Evolutionary conservation across 2,329 filamentous ascomycete genomes (phyloP), one percentile per base, ranked within the genome.

Genomic region (Apiospora saccharicola): DNA sequence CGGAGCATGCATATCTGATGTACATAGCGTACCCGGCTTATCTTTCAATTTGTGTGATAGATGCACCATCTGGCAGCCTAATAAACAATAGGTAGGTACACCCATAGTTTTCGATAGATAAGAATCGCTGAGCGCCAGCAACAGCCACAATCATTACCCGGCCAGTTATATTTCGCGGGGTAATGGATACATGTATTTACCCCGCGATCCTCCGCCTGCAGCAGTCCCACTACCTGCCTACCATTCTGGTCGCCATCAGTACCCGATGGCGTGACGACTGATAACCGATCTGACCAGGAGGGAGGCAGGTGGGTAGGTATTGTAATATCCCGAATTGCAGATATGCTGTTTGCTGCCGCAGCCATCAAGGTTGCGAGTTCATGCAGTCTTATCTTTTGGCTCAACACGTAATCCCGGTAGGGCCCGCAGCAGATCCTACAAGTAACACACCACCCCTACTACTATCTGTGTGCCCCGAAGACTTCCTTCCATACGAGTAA

Each of bases 81-180:
- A n/a, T 49, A n/a, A 49, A 30, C 26, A 30, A 30, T 30, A 30
- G 26, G 26, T 30, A 30, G 26, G 26, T 49, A 49, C 19, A 49
- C 10, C 8, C 46, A 19, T 19, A 16, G 44, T 46, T 46, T 3
- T n/a, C 13, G 49, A 26, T 24, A 26, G n/a, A 51, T 26, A 51
- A 51, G 49, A 37, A 22, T 26, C 34, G 57, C 19, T 64, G 19
- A 37, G 53, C 34, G 57, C 30, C 34, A 64, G 57, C 19, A 53
- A 13, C 53, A 64, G 34, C 34, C 57, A 41, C 22, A 4, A 24
- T 64, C 34, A n/a, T 10, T 13, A 19, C 19, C 57, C 10, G 10
- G 57, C 57, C 57, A 64, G 57, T 64, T 22, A 64, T 34, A 64
- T n/a, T 14, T n/a, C 57, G 57, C 57, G 57, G 57, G 57, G 57